Evolutionary conservation across 257 asterid species (phyloP).

Genomic region (Fraxinus pennsylvanica): DNA sequence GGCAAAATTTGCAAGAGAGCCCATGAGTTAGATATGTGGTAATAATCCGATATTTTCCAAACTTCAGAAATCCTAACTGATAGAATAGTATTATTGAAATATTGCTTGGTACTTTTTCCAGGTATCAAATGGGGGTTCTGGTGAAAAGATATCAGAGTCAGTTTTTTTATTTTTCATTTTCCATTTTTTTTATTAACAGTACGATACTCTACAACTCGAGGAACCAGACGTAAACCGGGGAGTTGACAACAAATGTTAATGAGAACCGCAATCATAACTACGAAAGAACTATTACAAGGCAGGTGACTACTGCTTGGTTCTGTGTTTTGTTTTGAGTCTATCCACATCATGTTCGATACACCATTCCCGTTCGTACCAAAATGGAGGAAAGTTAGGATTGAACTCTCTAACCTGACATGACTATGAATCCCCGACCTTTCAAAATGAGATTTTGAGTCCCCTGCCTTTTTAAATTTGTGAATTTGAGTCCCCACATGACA

Average conservation of each 20-base stretch:
- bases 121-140: background rate
- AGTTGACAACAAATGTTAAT: background rate
- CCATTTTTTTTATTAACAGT: background rate
- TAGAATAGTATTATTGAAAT: background rate
- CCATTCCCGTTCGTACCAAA: background rate
- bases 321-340: background rate
- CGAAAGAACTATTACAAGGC: background rate
- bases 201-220: background rate
- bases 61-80: background rate
- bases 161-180: too few relatives aligned
- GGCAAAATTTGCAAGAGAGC: background rate
- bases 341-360: background rate
- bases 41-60: background rate
- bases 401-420: too few relatives aligned
- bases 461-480: too few relatives aligned
- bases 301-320: background rate
- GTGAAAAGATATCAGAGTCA: background rate
- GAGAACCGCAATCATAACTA: background rate
- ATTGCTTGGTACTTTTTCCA: background rate
- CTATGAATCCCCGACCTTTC: too few relatives aligned
- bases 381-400: background rate
- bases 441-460: too few relatives aligned
- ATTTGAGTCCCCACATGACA: too few relatives aligned
- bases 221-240: background rate
- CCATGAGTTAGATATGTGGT: background rate